These are phyloP conservation scores for Mrakia blollopis DNA, from an alignment of 768 basidiomycete species.

Conservation along the genomic window DNA sequence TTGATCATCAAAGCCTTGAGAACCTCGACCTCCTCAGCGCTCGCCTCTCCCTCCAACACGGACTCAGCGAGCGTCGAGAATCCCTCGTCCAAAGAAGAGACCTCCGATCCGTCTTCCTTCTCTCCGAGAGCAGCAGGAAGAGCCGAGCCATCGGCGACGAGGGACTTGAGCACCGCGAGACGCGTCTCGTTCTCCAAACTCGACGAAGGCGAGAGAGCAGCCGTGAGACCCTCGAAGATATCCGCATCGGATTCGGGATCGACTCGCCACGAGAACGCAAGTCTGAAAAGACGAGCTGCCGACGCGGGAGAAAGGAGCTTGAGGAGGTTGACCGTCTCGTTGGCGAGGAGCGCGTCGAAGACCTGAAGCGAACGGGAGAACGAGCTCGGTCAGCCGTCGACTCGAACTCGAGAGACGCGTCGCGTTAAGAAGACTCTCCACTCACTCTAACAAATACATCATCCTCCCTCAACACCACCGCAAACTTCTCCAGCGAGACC, in stretches of 20 bases:
- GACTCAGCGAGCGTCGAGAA: background rate
- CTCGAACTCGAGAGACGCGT: too few relatives aligned
- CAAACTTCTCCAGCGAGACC: conserved; percentile 9
- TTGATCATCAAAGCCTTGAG: conserved; percentile 19
- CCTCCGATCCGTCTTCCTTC: background rate
- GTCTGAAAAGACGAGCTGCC: conserved; percentile 4
- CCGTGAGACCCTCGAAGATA: background rate
- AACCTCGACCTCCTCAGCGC: conserved; percentile 15
- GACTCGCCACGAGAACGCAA: conserved; percentile 21
- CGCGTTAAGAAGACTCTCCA: background rate
- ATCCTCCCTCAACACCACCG: conserved; percentile 23
- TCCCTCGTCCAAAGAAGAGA: background rate
- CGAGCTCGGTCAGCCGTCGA: background rate
- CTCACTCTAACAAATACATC: conserved; percentile 23
- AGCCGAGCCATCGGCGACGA: conserved; percentile 11
- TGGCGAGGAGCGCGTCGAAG: conserved; percentile 20
- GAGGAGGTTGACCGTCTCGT: conserved; percentile 17
- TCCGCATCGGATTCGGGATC: conserved; percentile 7
- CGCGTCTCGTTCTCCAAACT: background rate
- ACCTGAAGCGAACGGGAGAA: background rate
- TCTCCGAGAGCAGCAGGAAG: conserved; percentile 3
- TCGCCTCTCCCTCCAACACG: conserved; percentile 13
- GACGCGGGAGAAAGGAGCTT: background rate
- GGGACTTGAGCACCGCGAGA: conserved; percentile 16
- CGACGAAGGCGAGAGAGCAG: conserved; percentile 14